Evolutionary conservation across 75 land plant species (phyloP).

Genomic region (Larix kaempferi): DNA sequence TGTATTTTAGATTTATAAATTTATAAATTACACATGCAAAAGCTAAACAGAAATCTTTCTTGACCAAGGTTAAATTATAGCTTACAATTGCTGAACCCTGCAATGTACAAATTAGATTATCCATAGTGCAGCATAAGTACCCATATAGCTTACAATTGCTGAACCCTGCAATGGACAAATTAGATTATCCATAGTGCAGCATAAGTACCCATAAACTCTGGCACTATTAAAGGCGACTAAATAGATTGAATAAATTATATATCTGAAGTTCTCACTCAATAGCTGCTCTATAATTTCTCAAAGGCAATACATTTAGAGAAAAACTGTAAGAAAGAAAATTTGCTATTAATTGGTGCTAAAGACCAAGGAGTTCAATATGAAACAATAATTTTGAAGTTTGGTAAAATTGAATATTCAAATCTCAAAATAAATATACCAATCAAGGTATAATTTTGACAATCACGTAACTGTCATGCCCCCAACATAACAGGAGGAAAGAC

Average conservation of each 20-base stretch:
- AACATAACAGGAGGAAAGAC: conserved; percentile 3
- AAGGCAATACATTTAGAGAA: not conserved
- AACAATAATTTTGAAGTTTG: not conserved
- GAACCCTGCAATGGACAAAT: not conserved
- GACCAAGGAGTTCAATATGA: not conserved
- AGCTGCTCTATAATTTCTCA: not conserved
- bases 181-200: not conserved
- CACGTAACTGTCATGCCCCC: conserved; percentile 3
- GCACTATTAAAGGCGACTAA: too few relatives aligned
- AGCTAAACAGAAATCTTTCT: not conserved
- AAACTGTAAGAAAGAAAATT: not conserved
- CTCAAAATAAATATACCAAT: not conserved
- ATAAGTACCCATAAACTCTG: not conserved
- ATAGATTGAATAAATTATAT: not conserved
- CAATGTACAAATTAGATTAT: not conserved
- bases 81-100: not conserved
- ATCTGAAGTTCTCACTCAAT: not conserved
- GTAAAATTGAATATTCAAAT: not conserved
- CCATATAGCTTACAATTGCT: not conserved
- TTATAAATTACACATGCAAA: not conserved
- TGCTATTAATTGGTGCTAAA: not conserved
- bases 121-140: too few relatives aligned
- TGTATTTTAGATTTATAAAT: too few relatives aligned
- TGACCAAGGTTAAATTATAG: not conserved
- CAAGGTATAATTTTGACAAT: not conserved